Percentiles rank a stretch among this genome's conserved stretches.
phyloP scores from a whole-genome alignment of 2,329 filamentous ascomycete genomes.

The Neodidymelliopsis sp. region DNA sequence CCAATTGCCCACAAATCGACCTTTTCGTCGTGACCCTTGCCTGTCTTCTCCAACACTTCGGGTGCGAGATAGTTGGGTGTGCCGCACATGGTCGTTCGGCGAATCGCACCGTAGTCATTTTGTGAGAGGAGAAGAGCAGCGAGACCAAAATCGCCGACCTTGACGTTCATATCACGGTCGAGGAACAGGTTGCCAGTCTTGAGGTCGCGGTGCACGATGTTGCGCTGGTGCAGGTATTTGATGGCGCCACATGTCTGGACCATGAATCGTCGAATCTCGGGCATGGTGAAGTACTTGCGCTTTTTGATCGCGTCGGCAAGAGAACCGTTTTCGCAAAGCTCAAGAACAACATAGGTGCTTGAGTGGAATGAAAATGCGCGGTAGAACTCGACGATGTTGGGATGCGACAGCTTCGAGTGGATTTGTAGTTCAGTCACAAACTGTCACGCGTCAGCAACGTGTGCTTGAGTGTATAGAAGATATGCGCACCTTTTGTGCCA shows the following conservation, averaged over 20 bases:
- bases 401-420: constrained; percentile 96
- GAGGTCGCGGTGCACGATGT: constrained; percentile 94
- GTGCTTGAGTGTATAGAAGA: neutral
- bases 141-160: constrained; percentile 96
- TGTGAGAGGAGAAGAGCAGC: constrained; percentile 91
- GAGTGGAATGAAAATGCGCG: constrained; percentile 89
- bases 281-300: constrained; percentile 87
- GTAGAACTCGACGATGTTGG: constrained; percentile 94
- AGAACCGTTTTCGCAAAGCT: constrained; percentile 93
- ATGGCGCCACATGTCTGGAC: constrained; percentile 96
- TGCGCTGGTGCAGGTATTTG: constrained; percentile 96
- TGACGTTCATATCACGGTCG: constrained; percentile 94
- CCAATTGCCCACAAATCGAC: constrained; percentile 98
- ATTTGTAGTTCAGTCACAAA: constrained; percentile 90
- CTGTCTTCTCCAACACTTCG: constrained; percentile 92
- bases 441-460: constrained; percentile 51
- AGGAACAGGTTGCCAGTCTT: constrained; percentile 99
- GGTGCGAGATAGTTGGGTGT: constrained; percentile 99
- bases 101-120: constrained; percentile 80
- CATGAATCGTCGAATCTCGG: constrained; percentile 91
- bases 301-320: constrained; percentile 98
- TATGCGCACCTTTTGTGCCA: constrained; percentile 79
- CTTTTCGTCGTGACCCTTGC: constrained; percentile 95
- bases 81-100: constrained; percentile 92
- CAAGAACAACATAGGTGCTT: constrained; percentile 91